Percentiles rank a stretch among this genome's conserved stretches.
Conservation (phyloP, 768 basidiomycete genomes). For the Auriscalpium microsporum region DNA sequence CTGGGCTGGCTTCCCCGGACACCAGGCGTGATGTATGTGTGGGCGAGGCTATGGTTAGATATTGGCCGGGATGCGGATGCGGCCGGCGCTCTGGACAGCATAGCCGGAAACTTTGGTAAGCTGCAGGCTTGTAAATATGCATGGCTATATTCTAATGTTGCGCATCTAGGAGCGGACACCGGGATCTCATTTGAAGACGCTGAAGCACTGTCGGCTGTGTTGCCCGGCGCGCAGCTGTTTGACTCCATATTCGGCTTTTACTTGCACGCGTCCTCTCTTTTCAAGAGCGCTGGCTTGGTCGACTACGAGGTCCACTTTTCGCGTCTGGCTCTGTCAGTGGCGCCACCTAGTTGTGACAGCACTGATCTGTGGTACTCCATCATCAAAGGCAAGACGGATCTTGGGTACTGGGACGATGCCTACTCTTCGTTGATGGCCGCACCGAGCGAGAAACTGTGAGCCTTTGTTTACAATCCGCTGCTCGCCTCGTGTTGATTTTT, state of each 20-base stretch:
- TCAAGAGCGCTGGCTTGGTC: slow-evolving; percentile 48
- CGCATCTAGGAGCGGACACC: slow-evolving; percentile 33
- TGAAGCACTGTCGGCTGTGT: slow-evolving; percentile 43
- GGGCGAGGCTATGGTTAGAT: slow-evolving; percentile 57
- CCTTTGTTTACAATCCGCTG: slow-evolving; percentile 8
- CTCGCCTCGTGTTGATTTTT: not conserved
- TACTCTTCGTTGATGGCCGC: slow-evolving; percentile 64
- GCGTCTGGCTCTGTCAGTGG: slow-evolving; percentile 70
- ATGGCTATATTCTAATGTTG: slow-evolving; percentile 6
- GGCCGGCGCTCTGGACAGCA: slow-evolving; percentile 57
- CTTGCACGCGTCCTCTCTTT: slow-evolving; percentile 66
- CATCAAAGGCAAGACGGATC: slow-evolving; percentile 65
- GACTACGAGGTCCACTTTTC: slow-evolving; percentile 67
- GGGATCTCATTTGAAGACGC: slow-evolving; percentile 51
- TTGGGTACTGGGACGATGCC: slow-evolving; percentile 78
- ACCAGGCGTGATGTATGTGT: slow-evolving; percentile 67
- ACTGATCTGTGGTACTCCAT: slow-evolving; percentile 73
- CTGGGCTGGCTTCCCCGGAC: slow-evolving; percentile 74
- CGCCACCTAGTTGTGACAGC: slow-evolving; percentile 43
- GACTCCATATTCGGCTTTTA: slow-evolving; percentile 69
- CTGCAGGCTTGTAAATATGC: slow-evolving; percentile 3
- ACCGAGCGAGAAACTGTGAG: slow-evolving; percentile 61
- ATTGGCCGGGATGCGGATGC: slow-evolving; percentile 68
- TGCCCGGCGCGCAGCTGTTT: slow-evolving; percentile 49
- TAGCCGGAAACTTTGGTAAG: slow-evolving; percentile 72